Base-by-base conservation (phyloP, 2,329 filamentous ascomycete species). In the Trichoderma afroharzianum region DNA sequence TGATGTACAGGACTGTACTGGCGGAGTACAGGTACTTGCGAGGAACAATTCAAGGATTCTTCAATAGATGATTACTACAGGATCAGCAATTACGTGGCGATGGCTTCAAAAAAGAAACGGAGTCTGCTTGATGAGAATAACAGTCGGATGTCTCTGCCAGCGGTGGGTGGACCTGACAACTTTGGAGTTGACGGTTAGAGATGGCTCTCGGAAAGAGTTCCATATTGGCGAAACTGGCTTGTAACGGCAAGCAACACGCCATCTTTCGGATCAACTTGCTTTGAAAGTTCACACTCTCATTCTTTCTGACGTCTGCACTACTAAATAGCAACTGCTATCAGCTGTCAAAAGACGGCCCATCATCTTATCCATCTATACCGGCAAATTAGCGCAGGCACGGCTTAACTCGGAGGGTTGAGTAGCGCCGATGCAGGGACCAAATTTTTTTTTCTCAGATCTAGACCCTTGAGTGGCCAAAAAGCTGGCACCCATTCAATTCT, bases 381-480 rank as follows among this genome's bases (percentile, higher is more conserved):
- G 7, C 33, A 55, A 50, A 33, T 61, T 68, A 68, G 66, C 66
- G 66, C 66, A 61, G 28, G 26, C 55, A 30, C 55, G 66, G 66
- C 55, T 68, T 39, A 58, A 18, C 26, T 61, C 66, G 66, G 66
- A 47, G 28, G 39, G 33, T 68, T 68, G 36, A 47, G 66, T 59
- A 61, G 66, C 66, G 55, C 66, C 66, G 66, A 68, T 15, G 66
- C 66, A 68, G 66, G 66, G 66, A 18, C 66, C 66, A 68, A 30
- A 26, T 39, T 28, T n/a, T 18, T 62, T 26, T 43, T n/a, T 32
- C 62, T 6, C 15, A 68, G 66, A 68, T 68, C 66, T 28, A 68
- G 53, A 55, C 64, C 53, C 55, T 59, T 59, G 24, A 28, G 53
- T 63, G 64, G 64, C 64, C 36, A 43, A 21, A 21, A 68, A 59